These are phyloP conservation scores for Penicillium diatomitis DNA, from an alignment of 495 filamentous ascomycete species.

Conservation along the genomic window DNA sequence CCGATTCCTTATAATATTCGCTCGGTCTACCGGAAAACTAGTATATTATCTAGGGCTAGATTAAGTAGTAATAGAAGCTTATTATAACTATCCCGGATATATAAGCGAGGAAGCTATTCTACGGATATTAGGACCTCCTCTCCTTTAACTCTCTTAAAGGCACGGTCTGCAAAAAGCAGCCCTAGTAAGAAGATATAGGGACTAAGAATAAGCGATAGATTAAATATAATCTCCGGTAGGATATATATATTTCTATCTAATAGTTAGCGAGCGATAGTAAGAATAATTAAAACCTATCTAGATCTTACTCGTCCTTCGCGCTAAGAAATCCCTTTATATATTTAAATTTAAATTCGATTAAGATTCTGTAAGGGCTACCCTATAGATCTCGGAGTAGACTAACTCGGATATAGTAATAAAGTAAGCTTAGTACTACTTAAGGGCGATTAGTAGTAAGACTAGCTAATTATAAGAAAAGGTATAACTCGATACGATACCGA, in stretches of 20 bases:
- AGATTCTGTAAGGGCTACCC: conserved; percentile 15
- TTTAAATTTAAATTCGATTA: conserved; percentile 24
- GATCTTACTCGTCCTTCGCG: conserved; percentile 21
- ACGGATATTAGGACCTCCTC: conserved; percentile 13
- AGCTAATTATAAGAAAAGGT: conserved; percentile 28
- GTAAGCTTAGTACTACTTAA: conserved; percentile 23
- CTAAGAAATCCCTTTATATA: conserved; percentile 27
- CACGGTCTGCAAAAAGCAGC: conserved; percentile 23
- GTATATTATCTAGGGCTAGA: conserved; percentile 15
- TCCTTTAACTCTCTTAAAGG: conserved; percentile 19
- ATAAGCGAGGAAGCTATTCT: too few relatives aligned
- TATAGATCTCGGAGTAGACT: conserved; percentile 27
- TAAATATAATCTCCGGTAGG: conserved; percentile 25
- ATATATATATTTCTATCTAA: conserved; percentile 21
- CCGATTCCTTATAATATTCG: conserved; percentile 10
- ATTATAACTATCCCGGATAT: too few relatives aligned
- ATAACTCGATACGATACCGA: conserved; percentile 23
- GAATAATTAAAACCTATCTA: background rate
- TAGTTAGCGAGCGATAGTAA: background rate
- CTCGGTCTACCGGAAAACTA: conserved; percentile 12
- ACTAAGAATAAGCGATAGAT: conserved; percentile 20
- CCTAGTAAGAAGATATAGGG: conserved; percentile 20
- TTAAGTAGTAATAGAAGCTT: conserved; percentile 12
- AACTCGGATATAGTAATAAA: conserved; percentile 16
- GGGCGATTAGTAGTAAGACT: conserved; percentile 26